Evolutionary conservation across 768 basidiomycete species (phyloP).

Genomic region (Suillus subalutaceus): DNA sequence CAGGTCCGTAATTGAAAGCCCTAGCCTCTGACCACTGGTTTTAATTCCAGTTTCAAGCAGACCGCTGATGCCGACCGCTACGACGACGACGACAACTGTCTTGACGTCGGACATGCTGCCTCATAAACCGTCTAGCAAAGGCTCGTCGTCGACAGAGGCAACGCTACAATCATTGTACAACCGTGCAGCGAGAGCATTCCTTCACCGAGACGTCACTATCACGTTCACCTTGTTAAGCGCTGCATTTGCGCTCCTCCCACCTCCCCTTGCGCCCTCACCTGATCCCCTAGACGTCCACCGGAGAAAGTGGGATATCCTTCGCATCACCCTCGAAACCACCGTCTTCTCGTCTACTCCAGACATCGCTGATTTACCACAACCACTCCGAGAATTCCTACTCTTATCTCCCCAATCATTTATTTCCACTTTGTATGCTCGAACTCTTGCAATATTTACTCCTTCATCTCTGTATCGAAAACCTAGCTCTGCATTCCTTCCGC

Average conservation of each 20-base stretch:
- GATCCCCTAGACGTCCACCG: slow-evolving; percentile 55
- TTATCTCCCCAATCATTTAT: slow-evolving; percentile 64
- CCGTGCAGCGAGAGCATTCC: slow-evolving; percentile 78
- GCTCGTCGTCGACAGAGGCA: slow-evolving; percentile 39
- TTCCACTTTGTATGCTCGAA: slow-evolving; percentile 60
- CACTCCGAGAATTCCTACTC: slow-evolving; percentile 53
- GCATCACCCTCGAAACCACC: slow-evolving; percentile 81
- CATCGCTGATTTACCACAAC: slow-evolving; percentile 44
- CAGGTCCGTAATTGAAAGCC: not conserved
- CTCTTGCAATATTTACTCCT: slow-evolving; percentile 70
- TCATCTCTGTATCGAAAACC: slow-evolving; percentile 38
- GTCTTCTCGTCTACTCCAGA: slow-evolving; percentile 60
- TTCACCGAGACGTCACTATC: slow-evolving; percentile 68
- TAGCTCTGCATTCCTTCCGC: slow-evolving; percentile 62
- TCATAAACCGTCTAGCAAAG: slow-evolving; percentile 35
- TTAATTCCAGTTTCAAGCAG: not conserved
- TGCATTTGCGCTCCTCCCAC: slow-evolving; percentile 64
- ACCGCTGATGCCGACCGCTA: slow-evolving; percentile 54
- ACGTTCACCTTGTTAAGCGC: slow-evolving; percentile 67
- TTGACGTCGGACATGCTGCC: slow-evolving; percentile 30
- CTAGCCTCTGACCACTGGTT: too few species aligned
- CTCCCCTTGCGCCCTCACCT: slow-evolving; percentile 33
- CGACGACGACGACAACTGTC: slow-evolving; percentile 29
- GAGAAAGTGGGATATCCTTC: slow-evolving; percentile 85
- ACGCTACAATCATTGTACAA: slow-evolving; percentile 74